Conservation (phyloP, 148 eudicot species). For the Chenopodium album region DNA sequence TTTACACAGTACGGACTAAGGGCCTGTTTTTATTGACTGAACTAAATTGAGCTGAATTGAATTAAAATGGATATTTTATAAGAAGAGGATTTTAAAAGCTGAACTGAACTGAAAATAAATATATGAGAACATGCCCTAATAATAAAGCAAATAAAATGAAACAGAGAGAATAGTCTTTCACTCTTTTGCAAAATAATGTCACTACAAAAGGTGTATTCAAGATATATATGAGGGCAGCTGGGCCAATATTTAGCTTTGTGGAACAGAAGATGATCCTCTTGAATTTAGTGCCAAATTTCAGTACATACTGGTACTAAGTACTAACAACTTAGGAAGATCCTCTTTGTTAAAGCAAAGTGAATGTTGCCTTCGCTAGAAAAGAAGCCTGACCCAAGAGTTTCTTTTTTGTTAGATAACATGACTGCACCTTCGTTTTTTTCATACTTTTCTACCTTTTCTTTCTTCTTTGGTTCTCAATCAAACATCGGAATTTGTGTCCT, state of each 20-base stretch:
- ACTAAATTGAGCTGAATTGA: no score
- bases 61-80: no score
- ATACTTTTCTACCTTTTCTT: background rate
- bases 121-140: no score
- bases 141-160: no score
- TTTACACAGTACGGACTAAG: no score
- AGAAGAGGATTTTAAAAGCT: no score
- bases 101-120: no score
- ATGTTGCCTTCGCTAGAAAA: conserved; percentile 1
- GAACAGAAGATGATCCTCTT: background rate
- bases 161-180: no score
- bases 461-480: background rate
- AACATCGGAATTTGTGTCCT: background rate
- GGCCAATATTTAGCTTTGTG: background rate
- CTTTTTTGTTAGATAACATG: background rate
- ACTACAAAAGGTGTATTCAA: no score
- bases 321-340: background rate
- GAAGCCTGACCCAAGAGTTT: background rate
- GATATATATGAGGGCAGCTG: background rate
- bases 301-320: no score
- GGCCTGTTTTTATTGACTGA: no score
- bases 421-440: background rate
- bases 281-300: background rate
- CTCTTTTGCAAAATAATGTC: no score
- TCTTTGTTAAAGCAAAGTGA: conserved; percentile 5